Conservation (phyloP, 2,329 filamentous ascomycete genomes). For the Ascochyta pisi region DNA sequence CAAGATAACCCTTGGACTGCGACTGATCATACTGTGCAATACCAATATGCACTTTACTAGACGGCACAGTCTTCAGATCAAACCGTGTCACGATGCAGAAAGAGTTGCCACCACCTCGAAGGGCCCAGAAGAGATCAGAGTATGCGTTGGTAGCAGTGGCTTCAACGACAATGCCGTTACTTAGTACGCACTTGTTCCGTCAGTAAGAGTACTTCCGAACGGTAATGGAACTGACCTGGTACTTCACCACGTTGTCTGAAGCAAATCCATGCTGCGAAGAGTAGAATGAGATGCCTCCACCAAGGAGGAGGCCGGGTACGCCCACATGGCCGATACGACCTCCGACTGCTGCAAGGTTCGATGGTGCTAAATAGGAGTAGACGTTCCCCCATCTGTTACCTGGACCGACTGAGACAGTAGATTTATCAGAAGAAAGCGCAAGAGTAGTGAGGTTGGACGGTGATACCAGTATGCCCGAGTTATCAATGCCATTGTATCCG, state of each 20-base stretch:
- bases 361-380: conserved; percentile 32
- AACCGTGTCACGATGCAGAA: conserved; percentile 32
- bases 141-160: conserved; percentile 30
- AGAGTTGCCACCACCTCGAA: conserved; percentile 37
- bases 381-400: conserved; percentile 43
- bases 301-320: conserved; percentile 39
- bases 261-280: conserved; percentile 28
- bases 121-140: conserved; percentile 44
- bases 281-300: conserved; percentile 33
- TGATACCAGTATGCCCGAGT: conserved; percentile 26
- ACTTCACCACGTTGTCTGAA: conserved; percentile 34
- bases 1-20: conserved; percentile 23
- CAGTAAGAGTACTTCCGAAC: neutral
- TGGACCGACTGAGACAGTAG: conserved; percentile 34
- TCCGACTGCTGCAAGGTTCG: conserved; percentile 33
- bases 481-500: conserved; percentile 24
- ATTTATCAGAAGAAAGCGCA: conserved; percentile 31
- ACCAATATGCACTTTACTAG: conserved; percentile 21
- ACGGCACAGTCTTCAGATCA: conserved; percentile 20
- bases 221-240: conserved; percentile 15
- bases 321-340: conserved; percentile 41
- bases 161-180: conserved; percentile 30
- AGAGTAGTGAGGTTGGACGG: conserved; percentile 29
- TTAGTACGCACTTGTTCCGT: conserved; percentile 28
- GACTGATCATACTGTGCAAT: conserved; percentile 24